Conservation (phyloP, 106 monocot genomes). For the Apostasia ramifera region DNA sequence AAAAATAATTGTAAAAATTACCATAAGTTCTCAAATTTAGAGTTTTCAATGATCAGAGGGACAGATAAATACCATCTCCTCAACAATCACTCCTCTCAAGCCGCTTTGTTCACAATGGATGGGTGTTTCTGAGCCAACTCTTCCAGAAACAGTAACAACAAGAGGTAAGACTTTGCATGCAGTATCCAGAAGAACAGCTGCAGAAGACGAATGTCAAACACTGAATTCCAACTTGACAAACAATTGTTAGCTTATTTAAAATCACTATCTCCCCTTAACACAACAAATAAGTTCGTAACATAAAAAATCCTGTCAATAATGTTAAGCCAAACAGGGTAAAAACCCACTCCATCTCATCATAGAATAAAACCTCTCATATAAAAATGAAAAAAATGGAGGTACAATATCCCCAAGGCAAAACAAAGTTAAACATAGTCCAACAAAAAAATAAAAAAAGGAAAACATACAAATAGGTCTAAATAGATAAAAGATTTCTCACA, state of each 20-base stretch:
- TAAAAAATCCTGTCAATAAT: neutral
- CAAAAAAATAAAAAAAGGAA: too few relatives aligned
- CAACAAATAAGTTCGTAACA: neutral
- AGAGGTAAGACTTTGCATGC: conserved; percentile 79
- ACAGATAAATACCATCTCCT: conserved; percentile 64
- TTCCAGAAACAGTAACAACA: conserved; percentile 79
- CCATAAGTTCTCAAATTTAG: neutral
- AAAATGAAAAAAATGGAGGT: too few relatives aligned
- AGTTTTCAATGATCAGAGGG: neutral
- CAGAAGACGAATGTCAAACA: conserved; percentile 6
- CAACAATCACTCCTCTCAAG: conserved; percentile 89
- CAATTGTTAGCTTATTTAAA: conserved; percentile 2
- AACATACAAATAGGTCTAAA: too few relatives aligned
- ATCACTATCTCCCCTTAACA: neutral
- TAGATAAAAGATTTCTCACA: too few relatives aligned
- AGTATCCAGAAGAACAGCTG: conserved; percentile 73
- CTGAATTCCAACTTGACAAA: neutral
- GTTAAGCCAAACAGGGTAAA: too few relatives aligned
- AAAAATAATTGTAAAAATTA: neutral
- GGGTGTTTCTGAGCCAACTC: conserved; percentile 86
- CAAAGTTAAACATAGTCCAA: too few relatives aligned
- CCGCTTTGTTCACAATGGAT: conserved; percentile 86
- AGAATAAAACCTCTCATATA: too few relatives aligned
- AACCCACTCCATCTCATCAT: too few relatives aligned
- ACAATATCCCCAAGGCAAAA: too few relatives aligned